Evolutionary conservation across 2,329 filamentous ascomycete genomes (phyloP).

Genomic region (Sordariomycetes sp.): DNA sequence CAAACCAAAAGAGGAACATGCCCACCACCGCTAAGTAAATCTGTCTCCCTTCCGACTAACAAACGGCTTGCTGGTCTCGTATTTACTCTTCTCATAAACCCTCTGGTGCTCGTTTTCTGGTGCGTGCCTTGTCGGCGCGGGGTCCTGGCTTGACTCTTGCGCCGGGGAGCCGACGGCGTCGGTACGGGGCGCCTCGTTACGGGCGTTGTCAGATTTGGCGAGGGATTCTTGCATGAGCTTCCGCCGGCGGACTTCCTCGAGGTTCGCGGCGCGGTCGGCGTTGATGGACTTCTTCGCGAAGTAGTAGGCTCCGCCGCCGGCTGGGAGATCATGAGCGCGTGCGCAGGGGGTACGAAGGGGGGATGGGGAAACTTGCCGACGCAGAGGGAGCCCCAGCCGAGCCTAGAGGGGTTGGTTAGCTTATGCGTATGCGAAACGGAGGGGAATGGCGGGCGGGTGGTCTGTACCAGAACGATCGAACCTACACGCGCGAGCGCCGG

Average conservation of each 20-base stretch:
- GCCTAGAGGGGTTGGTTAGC: slow-evolving; percentile 36
- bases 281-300: slow-evolving; percentile 95
- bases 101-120: slow-evolving; percentile 59
- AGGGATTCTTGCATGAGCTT: slow-evolving; percentile 35
- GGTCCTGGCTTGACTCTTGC: slow-evolving; percentile 63
- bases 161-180: slow-evolving; percentile 53
- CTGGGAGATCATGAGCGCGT: slow-evolving; percentile 29
- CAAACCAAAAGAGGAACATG: neutral
- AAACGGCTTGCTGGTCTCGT: slow-evolving; percentile 70
- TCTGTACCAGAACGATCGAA: slow-evolving; percentile 55
- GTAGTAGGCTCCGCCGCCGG: slow-evolving; percentile 86
- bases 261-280: slow-evolving; percentile 66
- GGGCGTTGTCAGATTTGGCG: slow-evolving; percentile 16
- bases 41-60: slow-evolving; percentile 75
- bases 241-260: slow-evolving; percentile 56
- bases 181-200: slow-evolving; percentile 40
- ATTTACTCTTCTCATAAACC: slow-evolving; percentile 74
- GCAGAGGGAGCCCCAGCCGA: slow-evolving; percentile 86
- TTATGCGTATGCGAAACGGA: slow-evolving; percentile 3
- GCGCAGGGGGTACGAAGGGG: neutral
- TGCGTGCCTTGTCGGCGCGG: slow-evolving; percentile 76
- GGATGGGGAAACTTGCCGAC: slow-evolving; percentile 45
- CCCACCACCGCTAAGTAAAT: slow-evolving; percentile 43
- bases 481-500: slow-evolving; percentile 23
- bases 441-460: slow-evolving; percentile 5